Conservation (phyloP, 768 basidiomycete genomes). For the Dacryopinax primogenitus region DNA sequence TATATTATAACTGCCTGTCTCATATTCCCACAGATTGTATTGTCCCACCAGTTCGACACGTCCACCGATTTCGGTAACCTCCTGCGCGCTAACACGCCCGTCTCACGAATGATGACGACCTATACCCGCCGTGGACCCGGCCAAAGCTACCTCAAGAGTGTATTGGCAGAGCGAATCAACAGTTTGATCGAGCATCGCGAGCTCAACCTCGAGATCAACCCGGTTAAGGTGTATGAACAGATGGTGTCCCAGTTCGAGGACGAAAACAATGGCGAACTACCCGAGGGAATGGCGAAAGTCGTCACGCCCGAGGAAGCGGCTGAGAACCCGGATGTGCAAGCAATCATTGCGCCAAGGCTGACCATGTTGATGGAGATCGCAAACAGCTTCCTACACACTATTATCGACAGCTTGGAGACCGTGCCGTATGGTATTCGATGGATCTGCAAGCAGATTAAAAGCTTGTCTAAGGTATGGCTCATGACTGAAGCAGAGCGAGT, state of each 20-base stretch:
- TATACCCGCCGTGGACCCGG: conserved; percentile 98
- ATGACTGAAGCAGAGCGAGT: not conserved
- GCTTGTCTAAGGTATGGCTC: conserved; percentile 67
- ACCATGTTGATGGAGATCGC: conserved; percentile 99
- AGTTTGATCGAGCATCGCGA: conserved; percentile 99
- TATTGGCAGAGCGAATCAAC: conserved; percentile 95
- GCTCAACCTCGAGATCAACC: conserved; percentile 97
- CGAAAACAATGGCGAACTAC: conserved; percentile 86
- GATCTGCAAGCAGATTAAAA: conserved; percentile 99
- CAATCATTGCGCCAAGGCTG: conserved; percentile 90
- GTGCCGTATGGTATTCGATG: conserved; percentile 98
- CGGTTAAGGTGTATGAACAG: conserved; percentile 98
- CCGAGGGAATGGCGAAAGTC: conserved; percentile 80
- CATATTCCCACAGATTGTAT: conserved; percentile 54
- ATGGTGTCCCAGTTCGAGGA: conserved; percentile 94
- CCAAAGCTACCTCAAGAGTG: conserved; percentile 95
- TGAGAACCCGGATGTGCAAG: conserved; percentile 89
- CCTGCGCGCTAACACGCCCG: conserved; percentile 95
- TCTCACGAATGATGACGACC: conserved; percentile 99
- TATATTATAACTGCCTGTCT: not conserved
- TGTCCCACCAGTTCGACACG: conserved; percentile 97
- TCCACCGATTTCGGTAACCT: conserved; percentile 98
- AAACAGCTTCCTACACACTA: conserved; percentile 91
- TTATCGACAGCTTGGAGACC: conserved; percentile 96
- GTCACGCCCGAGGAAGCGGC: conserved; percentile 91